Evolutionary conservation across 78 protist genomes (phyloP).

Genomic region (Dictyostelium brefeldianum): DNA sequence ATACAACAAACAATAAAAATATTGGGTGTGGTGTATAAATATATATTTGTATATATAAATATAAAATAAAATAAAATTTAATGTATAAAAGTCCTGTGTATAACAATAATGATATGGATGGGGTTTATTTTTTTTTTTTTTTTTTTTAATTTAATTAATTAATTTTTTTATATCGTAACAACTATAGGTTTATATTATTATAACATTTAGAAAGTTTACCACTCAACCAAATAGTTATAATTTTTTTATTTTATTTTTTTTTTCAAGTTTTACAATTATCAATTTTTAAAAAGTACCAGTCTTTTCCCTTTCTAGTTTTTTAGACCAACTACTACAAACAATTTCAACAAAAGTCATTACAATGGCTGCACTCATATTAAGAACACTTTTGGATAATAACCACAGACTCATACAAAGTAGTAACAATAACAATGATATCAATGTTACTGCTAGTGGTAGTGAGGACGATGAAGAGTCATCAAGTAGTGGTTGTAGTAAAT

Average conservation of each 20-base stretch:
- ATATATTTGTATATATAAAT: too few relatives aligned
- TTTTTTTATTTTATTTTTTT: conserved; percentile 6
- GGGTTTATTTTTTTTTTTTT: neutral
- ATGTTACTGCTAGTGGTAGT: neutral
- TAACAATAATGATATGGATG: neutral
- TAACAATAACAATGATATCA: neutral
- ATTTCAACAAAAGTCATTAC: neutral
- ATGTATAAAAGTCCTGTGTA: neutral
- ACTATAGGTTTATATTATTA: neutral
- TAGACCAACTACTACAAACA: conserved; percentile 22
- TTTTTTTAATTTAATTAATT: neutral
- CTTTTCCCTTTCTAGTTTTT: neutral
- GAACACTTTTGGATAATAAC: conserved; percentile 17
- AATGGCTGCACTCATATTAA: conserved; percentile 37
- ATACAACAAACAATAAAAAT: too few relatives aligned
- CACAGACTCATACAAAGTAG: neutral
- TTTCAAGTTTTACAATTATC: neutral
- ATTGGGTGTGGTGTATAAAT: too few relatives aligned
- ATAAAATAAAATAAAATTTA: too few relatives aligned
- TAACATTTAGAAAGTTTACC: neutral
- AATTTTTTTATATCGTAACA: neutral
- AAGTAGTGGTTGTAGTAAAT: neutral
- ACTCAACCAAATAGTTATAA: neutral
- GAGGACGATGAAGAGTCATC: too few relatives aligned
- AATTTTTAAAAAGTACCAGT: neutral